A percentile compares a stretch with the other conserved stretches of the same genome.
These are phyloP conservation scores for Astrephomene gubernaculifera DNA, from an alignment of 139 green algal genomes.

Conservation along the genomic window DNA sequence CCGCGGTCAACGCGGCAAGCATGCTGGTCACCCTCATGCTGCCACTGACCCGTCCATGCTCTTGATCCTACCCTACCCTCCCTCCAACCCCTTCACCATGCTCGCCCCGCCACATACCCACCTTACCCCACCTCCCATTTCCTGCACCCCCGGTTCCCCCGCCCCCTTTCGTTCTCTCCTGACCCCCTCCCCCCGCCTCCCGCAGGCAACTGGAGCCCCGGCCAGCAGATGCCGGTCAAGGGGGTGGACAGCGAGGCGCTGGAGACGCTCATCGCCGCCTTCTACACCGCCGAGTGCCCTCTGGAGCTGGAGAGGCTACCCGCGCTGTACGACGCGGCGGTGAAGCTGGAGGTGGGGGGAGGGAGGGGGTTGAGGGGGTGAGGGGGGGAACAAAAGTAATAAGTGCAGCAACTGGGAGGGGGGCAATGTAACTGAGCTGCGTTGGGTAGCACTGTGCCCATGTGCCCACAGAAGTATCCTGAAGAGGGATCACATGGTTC, in stretches of 20 bases:
- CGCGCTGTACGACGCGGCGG: slow-evolving; percentile 35
- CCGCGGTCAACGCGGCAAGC: too few species aligned
- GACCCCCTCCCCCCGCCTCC: neutral
- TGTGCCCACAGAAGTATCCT: too few species aligned
- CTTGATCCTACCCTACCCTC: neutral
- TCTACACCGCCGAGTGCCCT: slow-evolving; percentile 17
- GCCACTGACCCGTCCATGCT: neutral
- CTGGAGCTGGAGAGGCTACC: slow-evolving; percentile 19
- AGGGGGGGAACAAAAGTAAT: neutral
- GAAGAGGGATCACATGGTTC: too few species aligned
- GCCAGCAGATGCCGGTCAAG: slow-evolving; percentile 37
- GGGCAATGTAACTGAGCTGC: neutral
- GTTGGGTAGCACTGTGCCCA: too few species aligned
- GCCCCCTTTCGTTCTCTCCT: too few species aligned
- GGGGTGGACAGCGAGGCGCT: slow-evolving; percentile 39
- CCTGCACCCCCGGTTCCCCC: neutral
- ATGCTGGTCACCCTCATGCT: neutral
- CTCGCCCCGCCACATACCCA: neutral
- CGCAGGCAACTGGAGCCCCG: slow-evolving; percentile 14
- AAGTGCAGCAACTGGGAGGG: neutral
- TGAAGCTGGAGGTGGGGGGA: slow-evolving; percentile 31
- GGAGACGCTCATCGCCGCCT: slow-evolving; percentile 19
- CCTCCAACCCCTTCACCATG: neutral
- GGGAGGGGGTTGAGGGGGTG: neutral
- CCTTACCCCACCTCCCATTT: neutral